Percentiles rank a stretch among this genome's conserved stretches.
Evolutionary conservation across 1,284 basidiomycete genomes (phyloP).

Genomic region (Apiotrichum akiyoshidainum): DNA sequence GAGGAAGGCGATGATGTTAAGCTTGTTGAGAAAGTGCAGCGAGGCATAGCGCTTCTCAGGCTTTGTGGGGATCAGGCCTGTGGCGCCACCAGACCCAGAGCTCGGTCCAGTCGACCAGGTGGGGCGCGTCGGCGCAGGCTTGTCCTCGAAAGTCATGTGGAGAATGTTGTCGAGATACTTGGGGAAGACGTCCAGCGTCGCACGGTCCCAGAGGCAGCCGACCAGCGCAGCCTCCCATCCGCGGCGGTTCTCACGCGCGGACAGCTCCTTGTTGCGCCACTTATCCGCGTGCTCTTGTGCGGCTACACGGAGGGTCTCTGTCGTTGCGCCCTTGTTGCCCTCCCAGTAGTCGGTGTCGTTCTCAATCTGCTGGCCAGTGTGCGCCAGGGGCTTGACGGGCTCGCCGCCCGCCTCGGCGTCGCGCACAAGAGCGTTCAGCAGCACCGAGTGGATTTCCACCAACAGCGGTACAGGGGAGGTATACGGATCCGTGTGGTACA

Average conservation of each 20-base stretch:
- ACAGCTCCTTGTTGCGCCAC: slow-evolving; percentile 41
- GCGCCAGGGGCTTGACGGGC: slow-evolving; percentile 31
- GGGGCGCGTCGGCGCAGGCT: slow-evolving; percentile 46
- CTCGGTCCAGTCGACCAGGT: slow-evolving; percentile 48
- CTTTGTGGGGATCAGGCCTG: slow-evolving; percentile 43
- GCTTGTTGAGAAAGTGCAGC: slow-evolving; percentile 72
- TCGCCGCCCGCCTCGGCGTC: slow-evolving; percentile 57
- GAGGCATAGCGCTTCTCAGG: slow-evolving; percentile 68
- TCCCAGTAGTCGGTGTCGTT: slow-evolving; percentile 47
- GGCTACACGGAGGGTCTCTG: slow-evolving; percentile 43
- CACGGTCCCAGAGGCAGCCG: slow-evolving; percentile 87
- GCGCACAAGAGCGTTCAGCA: slow-evolving; percentile 78
- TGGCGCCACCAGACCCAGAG: slow-evolving; percentile 40
- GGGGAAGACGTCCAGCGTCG: slow-evolving; percentile 69
- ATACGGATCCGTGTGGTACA: slow-evolving; percentile 71
- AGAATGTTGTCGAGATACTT: slow-evolving; percentile 70
- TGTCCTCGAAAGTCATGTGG: slow-evolving; percentile 63
- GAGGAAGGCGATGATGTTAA: slow-evolving; percentile 81
- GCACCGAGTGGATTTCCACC: slow-evolving; percentile 79
- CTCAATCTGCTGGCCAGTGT: slow-evolving; percentile 32
- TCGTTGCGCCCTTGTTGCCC: slow-evolving; percentile 47
- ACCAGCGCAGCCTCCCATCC: slow-evolving; percentile 77
- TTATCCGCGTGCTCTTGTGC: slow-evolving; percentile 28
- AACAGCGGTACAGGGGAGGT: slow-evolving; percentile 68
- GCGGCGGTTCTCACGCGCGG: slow-evolving; percentile 38